Base-by-base conservation (phyloP, 1,284 basidiomycete species). In the Inonotus hispidus region DNA sequence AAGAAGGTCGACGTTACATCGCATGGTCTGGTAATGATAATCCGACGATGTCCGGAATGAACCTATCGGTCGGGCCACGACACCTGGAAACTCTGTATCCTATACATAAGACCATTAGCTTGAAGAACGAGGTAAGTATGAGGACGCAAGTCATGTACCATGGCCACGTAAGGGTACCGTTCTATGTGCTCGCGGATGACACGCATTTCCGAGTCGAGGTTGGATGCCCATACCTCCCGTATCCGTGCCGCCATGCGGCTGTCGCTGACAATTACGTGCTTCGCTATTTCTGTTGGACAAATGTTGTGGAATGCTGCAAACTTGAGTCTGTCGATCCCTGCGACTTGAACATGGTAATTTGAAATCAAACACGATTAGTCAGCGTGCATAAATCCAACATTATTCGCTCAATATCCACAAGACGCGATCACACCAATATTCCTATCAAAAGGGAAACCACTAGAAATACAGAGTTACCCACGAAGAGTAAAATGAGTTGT, bases 1-100 rank as follows among this genome's bases (percentile, higher is more conserved):
- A 69, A 99, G 83, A 59, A 99, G 80, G 81, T 99, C 96, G 70
- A 99, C 97, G 74, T 99, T 99, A 77, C 93, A 95, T 65, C 96
- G 87, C 88, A 99, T 95, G 3, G 97, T 99, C 75, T 99, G 96
- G 75, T 98, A 99, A 76, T 99, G 96, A 71, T 98, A 98, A 75
- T 99, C 96, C 16, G 94, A 94, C 11, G 93, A 94, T 0, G 95
- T 96, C 74, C 94, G 95, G 81, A 98, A 99, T 41, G 87, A 83
- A 13, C 96, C 96, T 71, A 99, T 98, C 13, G 97, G 96, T 19
- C 97, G 84, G 8, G 96, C 97, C 46, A 99, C 96, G 54, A 98
- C 96, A 8, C 97, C 97, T 29, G 96, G 96, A 72, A 99, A 99
- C 75, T 99, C 97, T 64, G 97, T 98, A 73, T 99, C 96, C 94